Conservation (phyloP, 2,329 filamentous ascomycete genomes). For the Epichloe bromicola region DNA sequence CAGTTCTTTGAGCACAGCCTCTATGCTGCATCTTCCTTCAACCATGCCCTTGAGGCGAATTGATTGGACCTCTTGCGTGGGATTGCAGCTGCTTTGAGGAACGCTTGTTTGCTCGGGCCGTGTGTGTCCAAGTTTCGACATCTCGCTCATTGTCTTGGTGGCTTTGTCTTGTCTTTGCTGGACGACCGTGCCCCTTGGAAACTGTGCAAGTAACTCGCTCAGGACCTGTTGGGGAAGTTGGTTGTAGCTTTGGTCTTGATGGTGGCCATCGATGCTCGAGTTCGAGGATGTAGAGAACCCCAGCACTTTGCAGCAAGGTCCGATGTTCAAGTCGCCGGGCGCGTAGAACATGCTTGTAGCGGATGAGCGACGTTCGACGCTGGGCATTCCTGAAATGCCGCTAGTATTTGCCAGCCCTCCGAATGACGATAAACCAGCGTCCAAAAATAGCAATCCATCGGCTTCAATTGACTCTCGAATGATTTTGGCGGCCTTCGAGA, state of each 20-base stretch:
- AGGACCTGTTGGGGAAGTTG: slow-evolving; percentile 1
- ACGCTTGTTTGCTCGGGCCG: neutral
- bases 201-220: slow-evolving; percentile 1
- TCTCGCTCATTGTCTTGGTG: neutral
- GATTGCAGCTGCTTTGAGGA: neutral
- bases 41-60: neutral
- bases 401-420: slow-evolving; percentile 2
- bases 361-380: neutral
- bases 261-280: slow-evolving; percentile 22
- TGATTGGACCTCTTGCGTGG: neutral
- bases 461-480: slow-evolving; percentile 28
- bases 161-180: neutral
- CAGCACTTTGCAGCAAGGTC: slow-evolving; percentile 18
- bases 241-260: slow-evolving; percentile 2
- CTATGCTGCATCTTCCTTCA: neutral
- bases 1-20: slow-evolving; percentile 16
- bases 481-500: slow-evolving; percentile 31
- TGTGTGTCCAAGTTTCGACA: neutral
- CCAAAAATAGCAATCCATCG: slow-evolving; percentile 22
- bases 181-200: slow-evolving; percentile 3
- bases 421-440: slow-evolving; percentile 19
- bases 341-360: slow-evolving; percentile 2
- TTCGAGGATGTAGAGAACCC: slow-evolving; percentile 24
- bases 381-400: neutral
- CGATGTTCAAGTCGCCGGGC: neutral